Base-by-base conservation (phyloP, 768 basidiomycete species). In the Leucocoprinus birnbaumii region DNA sequence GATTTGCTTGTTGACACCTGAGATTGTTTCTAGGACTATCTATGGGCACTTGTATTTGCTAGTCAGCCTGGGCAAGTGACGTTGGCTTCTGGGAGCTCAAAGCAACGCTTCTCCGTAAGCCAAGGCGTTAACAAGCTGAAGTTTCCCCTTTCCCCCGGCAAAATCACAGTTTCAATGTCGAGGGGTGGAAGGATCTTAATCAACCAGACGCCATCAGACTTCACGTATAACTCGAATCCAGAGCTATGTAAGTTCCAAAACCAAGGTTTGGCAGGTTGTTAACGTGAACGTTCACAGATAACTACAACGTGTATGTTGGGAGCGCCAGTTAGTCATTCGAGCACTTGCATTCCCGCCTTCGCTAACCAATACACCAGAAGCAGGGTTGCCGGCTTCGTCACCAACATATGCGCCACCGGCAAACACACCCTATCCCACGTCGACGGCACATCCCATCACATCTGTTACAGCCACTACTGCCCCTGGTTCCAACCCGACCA, bases 41-140 rank as follows among this genome's bases (percentile, higher is more conserved):
- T 90, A 57, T 91, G 84, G 82, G 86, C 80, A 0, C 79, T 80
- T 18, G 85, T 83, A 1, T 80, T 87, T 62, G 73, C 83, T 26
- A 80, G 78, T 3, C 73, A 73, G 3, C 67, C 78, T 14, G 77
- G 78, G 45, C 75, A 72, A 13, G 82, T 89, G 47, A 79, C 75
- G 13, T 72, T 89, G 44, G 72, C 72, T 21, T 66, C 69, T 37
- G 77, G 78, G 14, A 61, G 69, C 58, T 72, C 74, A 6, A 66
- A 70, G 37, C 63, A 68, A 49, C 73, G 71, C 6, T 74, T 73
- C 68, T 65, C 76, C 73, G 71, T 77, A 54, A 37, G 66, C 56
- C 61, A 72, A 8, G 87, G 88, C 56, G 76, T 86, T 35, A 79
- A 76, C 62, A 85, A 85, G 66, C 79, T 91, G 46, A 79, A 80